phyloP scores from a whole-genome alignment of 2,329 filamentous ascomycete species.

The Remersonia thermophila region DNA sequence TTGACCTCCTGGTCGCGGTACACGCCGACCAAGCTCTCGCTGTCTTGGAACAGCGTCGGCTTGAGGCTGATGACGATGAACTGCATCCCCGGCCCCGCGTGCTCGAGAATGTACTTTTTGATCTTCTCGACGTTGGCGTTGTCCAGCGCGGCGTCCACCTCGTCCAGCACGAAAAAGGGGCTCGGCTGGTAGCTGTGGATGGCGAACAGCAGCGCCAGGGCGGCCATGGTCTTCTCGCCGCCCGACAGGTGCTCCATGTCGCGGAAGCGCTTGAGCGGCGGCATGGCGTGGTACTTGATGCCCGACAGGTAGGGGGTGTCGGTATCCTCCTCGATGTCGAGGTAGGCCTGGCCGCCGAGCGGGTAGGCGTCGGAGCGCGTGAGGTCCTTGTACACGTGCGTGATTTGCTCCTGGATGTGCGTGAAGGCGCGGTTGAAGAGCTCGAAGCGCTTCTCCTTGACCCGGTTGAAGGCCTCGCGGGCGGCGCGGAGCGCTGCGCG shows the following conservation, averaged over 20 bases:
- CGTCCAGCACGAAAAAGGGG: constrained; percentile 95
- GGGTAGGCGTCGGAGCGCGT: constrained; percentile 85
- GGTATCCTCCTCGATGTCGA: constrained; percentile 88
- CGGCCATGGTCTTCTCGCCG: constrained; percentile 98
- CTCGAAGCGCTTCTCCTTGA: constrained; percentile 73
- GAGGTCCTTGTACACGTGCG: constrained; percentile 85
- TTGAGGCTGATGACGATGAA: constrained; percentile 98
- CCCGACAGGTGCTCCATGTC: constrained; percentile 98
- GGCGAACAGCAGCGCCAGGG: constrained; percentile 87
- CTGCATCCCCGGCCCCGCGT: constrained; percentile 94
- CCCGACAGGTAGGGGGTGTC: constrained; percentile 91
- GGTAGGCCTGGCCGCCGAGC: constrained; percentile 76
- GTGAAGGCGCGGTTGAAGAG: constrained; percentile 91
- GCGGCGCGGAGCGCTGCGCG: constrained; percentile 52
- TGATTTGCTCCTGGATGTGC: constrained; percentile 92
- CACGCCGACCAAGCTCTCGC: constrained; percentile 87
- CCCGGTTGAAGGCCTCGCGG: constrained; percentile 49
- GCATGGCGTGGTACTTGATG: constrained; percentile 98
- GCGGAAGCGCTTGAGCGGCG: constrained; percentile 91
- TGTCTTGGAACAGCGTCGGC: constrained; percentile 89
- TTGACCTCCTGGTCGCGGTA: constrained; percentile 93
- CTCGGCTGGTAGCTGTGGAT: constrained; percentile 93
- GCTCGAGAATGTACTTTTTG: constrained; percentile 89
- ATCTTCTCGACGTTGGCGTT: constrained; percentile 95
- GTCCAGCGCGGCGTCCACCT: constrained; percentile 95